Evolutionary conservation across 2,329 filamentous ascomycete genomes (phyloP).

Genomic region (Colletotrichum filicis): DNA sequence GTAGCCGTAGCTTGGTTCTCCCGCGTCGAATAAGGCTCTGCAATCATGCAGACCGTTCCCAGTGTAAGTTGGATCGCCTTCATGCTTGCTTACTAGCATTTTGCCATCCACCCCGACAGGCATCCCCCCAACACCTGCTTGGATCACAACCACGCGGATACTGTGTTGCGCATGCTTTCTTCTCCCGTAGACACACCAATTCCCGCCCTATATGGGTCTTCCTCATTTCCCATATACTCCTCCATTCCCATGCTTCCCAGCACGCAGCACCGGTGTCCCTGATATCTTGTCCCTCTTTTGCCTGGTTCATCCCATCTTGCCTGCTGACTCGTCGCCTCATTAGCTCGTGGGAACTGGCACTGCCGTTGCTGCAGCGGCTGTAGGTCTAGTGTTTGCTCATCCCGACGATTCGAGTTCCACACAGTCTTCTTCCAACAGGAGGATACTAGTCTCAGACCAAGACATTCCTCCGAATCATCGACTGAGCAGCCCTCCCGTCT

Average conservation of each 20-base stretch:
- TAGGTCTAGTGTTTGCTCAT: constrained; percentile 69
- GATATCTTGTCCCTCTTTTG: constrained; percentile 19
- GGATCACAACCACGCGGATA: not conserved
- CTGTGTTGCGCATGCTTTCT: constrained; percentile 1
- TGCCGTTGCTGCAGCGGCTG: constrained; percentile 69
- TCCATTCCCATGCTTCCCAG: not conserved
- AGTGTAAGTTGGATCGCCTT: constrained; percentile 51
- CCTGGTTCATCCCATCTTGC: constrained; percentile 3
- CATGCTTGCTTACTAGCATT: not conserved
- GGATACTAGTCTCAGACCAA: constrained; percentile 42
- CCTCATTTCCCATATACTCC: constrained; percentile 24
- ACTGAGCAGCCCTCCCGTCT: constrained; percentile 40
- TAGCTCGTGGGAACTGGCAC: constrained; percentile 72
- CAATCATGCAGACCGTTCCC: constrained; percentile 66
- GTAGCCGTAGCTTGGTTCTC: constrained; percentile 36
- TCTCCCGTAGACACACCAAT: constrained; percentile 1
- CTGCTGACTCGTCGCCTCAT: constrained; percentile 28
- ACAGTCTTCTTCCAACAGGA: constrained; percentile 34
- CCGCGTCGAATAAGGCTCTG: constrained; percentile 50
- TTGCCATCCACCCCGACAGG: constrained; percentile 18
- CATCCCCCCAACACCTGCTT: constrained; percentile 26
- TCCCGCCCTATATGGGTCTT: constrained; percentile 3
- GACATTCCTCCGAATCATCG: constrained; percentile 44
- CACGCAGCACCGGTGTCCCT: constrained; percentile 23
- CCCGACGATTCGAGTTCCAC: constrained; percentile 51